Evolutionary conservation across 2,329 filamentous ascomycete genomes (phyloP).

Genomic region (Neonectria punicea): DNA sequence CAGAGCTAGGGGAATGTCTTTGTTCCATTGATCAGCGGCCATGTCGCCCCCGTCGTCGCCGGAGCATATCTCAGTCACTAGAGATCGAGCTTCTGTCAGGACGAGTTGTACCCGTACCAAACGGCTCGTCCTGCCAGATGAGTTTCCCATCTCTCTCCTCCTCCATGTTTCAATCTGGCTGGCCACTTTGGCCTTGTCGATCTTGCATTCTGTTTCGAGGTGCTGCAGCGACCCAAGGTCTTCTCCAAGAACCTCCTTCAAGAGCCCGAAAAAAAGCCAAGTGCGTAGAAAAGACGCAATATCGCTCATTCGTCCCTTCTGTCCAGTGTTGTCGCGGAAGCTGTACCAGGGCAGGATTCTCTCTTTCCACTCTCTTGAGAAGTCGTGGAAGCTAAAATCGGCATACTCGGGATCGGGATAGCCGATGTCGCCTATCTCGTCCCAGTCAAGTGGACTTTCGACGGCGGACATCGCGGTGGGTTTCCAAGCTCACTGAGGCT

Average conservation of each 20-base stretch:
- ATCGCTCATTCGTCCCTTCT: not conserved
- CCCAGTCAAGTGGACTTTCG: conserved; percentile 1
- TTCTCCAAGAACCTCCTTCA: conserved; percentile 10
- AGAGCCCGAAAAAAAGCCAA: conserved; percentile 8
- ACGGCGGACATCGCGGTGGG: not conserved
- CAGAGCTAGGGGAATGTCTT: not conserved
- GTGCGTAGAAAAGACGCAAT: conserved; percentile 4
- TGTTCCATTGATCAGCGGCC: not conserved
- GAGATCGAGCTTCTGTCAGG: not conserved
- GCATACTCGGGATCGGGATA: conserved; percentile 5
- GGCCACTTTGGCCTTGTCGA: not conserved
- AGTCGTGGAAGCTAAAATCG: conserved; percentile 8
- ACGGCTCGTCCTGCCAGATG: not conserved
- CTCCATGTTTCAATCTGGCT: not conserved
- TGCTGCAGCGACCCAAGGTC: conserved; percentile 1
- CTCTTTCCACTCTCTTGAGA: not conserved
- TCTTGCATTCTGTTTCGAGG: not conserved
- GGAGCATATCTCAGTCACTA: not conserved
- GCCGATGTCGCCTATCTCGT: conserved; percentile 12
- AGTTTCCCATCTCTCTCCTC: not conserved
- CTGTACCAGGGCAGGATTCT: not conserved
- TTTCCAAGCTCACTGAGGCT: not conserved
- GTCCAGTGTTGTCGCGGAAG: not conserved
- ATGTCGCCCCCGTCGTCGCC: not conserved
- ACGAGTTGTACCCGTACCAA: not conserved